These are phyloP conservation scores for Phytomonas sp. DNA, from an alignment of 208 protist species.

Conservation along the genomic window DNA sequence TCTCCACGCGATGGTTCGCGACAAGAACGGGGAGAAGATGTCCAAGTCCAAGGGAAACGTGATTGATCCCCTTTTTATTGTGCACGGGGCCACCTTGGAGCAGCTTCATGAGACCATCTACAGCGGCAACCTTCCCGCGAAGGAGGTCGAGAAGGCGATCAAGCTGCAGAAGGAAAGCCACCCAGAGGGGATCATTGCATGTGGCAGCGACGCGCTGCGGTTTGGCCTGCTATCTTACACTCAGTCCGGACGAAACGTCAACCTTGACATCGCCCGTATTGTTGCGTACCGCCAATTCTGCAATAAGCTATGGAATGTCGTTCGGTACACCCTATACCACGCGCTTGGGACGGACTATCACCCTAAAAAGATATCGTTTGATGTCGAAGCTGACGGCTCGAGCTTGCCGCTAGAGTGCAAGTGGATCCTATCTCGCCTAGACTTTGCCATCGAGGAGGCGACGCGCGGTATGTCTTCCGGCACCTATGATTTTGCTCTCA, in stretches of 20 bases:
- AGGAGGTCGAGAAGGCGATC: conserved; percentile 87
- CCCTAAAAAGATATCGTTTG: conserved; percentile 38
- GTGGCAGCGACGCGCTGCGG: conserved; percentile 98
- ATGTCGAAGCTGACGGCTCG: conserved; percentile 18
- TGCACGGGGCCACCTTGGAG: conserved; percentile 95
- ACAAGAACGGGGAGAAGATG: conserved; percentile 99
- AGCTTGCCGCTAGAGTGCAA: conserved; percentile 84
- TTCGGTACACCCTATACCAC: conserved; percentile 93
- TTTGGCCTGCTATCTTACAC: conserved; percentile 98
- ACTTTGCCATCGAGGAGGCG: conserved; percentile 61
- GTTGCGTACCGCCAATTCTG: conserved; percentile 97
- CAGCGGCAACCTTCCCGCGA: conserved; percentile 90
- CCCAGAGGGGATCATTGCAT: conserved; percentile 95
- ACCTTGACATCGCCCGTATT: conserved; percentile 97
- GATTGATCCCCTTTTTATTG: conserved; percentile 99
- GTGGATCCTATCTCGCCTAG: conserved; percentile 95
- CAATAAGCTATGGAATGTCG: conserved; percentile 99
- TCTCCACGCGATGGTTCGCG: conserved; percentile 99
- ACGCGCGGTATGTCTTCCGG: conserved; percentile 64
- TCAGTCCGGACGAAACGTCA: conserved; percentile 91
- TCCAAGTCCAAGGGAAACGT: conserved; percentile 99
- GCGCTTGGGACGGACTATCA: conserved; percentile 75
- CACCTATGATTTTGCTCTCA: conserved; percentile 89
- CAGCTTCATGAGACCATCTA: conserved; percentile 90
- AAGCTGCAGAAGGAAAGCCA: conserved; percentile 92